These are phyloP conservation scores for Cephalotrichum gorgonifer DNA, from an alignment of 2,329 filamentous ascomycete species.

Conservation along the genomic window DNA sequence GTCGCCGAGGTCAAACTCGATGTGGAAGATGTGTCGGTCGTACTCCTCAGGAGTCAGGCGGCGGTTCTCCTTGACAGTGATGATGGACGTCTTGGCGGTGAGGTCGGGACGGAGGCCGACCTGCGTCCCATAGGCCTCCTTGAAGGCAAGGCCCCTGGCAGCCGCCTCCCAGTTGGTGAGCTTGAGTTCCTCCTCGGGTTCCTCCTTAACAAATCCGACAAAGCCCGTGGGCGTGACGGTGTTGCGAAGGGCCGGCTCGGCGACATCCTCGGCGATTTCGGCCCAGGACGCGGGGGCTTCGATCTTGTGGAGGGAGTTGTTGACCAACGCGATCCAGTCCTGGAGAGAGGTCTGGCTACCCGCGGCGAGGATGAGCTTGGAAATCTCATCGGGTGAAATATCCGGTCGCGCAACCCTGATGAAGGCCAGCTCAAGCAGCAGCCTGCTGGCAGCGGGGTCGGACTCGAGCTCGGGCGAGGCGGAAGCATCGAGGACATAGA, in stretches of 20 bases:
- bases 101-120: slow-evolving; percentile 73
- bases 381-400: slow-evolving; percentile 47
- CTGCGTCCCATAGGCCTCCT: slow-evolving; percentile 79
- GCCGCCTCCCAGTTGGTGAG: slow-evolving; percentile 73
- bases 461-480: slow-evolving; percentile 58
- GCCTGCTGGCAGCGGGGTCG: slow-evolving; percentile 51
- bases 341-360: slow-evolving; percentile 37
- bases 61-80: slow-evolving; percentile 91
- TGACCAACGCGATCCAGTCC: slow-evolving; percentile 44
- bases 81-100: slow-evolving; percentile 72
- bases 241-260: slow-evolving; percentile 42
- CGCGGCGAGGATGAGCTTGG: slow-evolving; percentile 53
- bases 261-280: slow-evolving; percentile 41
- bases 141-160: slow-evolving; percentile 84
- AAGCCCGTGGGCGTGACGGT: slow-evolving; percentile 75
- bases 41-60: slow-evolving; percentile 80
- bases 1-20: slow-evolving; percentile 89
- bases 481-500: slow-evolving; percentile 68
- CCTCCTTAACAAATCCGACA: slow-evolving; percentile 64
- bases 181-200: slow-evolving; percentile 53
- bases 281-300: slow-evolving; percentile 76
- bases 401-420: slow-evolving; percentile 64
- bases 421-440: slow-evolving; percentile 74
- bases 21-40: slow-evolving; percentile 99
- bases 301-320: slow-evolving; percentile 56